phyloP scores from a whole-genome alignment of 192 early-diverging fungal species.

The Coemansia sp. region DNA sequence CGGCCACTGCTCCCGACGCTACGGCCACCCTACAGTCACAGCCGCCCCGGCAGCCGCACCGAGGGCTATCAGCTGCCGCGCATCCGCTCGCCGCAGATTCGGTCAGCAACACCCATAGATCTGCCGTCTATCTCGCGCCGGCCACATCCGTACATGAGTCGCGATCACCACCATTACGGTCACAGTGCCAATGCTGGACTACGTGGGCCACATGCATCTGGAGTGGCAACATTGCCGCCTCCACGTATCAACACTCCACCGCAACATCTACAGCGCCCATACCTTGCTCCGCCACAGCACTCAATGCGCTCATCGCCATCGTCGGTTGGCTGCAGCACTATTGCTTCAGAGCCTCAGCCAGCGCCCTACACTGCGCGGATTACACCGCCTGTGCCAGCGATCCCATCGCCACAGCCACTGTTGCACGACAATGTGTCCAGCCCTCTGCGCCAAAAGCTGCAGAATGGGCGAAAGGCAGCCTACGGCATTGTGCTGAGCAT shows the following conservation, averaged over 20 bases:
- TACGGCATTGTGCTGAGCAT: constrained; percentile 44
- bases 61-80: constrained; percentile 34
- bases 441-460: constrained; percentile 29
- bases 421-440: constrained; percentile 3
- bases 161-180: constrained; percentile 6
- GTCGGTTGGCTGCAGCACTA: constrained; percentile 13
- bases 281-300: constrained; percentile 8
- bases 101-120: constrained; percentile 26
- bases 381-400: constrained; percentile 6
- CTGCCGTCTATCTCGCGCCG: constrained; percentile 36
- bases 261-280: background rate
- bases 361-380: background rate
- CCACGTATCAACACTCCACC: constrained; percentile 12
- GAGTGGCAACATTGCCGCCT: background rate
- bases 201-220: background rate
- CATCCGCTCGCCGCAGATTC: constrained; percentile 35
- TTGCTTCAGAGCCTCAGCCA: background rate
- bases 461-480: constrained; percentile 11
- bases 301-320: constrained; percentile 33
- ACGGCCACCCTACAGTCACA: constrained; percentile 34
- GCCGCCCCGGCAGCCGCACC: constrained; percentile 16
- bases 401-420: constrained; percentile 1
- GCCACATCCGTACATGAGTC: constrained; percentile 34
- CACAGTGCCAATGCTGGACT: background rate
- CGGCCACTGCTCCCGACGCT: constrained; percentile 14